A percentile compares a stretch with the other conserved stretches of the same genome.
phyloP scores from a whole-genome alignment of 2,329 filamentous ascomycete genomes.

The Alternaria triticimaculans region DNA sequence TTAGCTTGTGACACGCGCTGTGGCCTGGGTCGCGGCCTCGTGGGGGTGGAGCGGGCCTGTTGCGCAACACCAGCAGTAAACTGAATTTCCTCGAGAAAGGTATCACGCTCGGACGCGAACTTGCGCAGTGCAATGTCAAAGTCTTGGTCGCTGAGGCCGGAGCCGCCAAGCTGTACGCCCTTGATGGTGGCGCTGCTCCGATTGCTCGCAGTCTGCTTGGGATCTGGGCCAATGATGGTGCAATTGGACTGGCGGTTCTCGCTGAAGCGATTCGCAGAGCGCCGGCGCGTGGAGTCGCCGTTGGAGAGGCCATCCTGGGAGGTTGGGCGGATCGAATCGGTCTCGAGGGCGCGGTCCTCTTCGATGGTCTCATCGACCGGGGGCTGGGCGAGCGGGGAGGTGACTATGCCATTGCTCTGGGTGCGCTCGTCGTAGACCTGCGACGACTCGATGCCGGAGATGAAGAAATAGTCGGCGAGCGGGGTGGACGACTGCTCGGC shows the following conservation, averaged over 20 bases:
- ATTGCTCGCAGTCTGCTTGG: constrained; percentile 63
- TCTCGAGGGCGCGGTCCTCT: constrained; percentile 65
- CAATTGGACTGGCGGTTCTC: constrained; percentile 60
- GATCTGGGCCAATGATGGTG: constrained; percentile 54
- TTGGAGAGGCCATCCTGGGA: constrained; percentile 53
- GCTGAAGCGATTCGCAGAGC: constrained; percentile 51
- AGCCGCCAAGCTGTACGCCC: constrained; percentile 50
- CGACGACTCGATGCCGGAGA: constrained; percentile 61
- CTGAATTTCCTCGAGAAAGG: constrained; percentile 89
- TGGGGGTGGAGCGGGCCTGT: constrained; percentile 56
- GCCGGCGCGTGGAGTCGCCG: constrained; percentile 44
- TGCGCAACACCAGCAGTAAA: constrained; percentile 78
- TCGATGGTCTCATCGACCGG: constrained; percentile 64
- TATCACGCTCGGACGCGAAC: constrained; percentile 93
- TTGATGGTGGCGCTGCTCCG: constrained; percentile 70
- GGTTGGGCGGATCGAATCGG: constrained; percentile 54
- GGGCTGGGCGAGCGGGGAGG: constrained; percentile 39
- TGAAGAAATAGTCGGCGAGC: constrained; percentile 72
- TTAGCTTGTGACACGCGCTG: constrained; percentile 70
- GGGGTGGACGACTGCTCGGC: constrained; percentile 58
- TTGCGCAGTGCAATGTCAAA: constrained; percentile 93
- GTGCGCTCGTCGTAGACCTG: constrained; percentile 58
- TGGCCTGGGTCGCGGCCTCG: constrained; percentile 76
- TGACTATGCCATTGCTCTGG: constrained; percentile 36
- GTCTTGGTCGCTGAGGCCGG: constrained; percentile 74